Evolutionary conservation across 1,284 basidiomycete species (phyloP), one percentile per base, ranked within the genome.

Genomic region (Cerioporus squamosus): DNA sequence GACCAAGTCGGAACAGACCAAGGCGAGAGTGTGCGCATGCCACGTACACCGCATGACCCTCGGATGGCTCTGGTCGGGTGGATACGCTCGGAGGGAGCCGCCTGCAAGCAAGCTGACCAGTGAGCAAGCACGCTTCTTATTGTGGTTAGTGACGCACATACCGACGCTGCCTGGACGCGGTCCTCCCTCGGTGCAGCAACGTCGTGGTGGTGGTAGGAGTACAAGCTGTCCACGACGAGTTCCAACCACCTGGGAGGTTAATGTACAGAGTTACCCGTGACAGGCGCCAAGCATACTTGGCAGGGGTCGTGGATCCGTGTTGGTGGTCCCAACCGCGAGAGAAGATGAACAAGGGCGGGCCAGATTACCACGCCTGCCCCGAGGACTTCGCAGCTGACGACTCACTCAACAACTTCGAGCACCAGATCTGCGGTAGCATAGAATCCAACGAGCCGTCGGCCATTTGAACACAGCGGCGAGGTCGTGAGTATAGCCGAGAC

Each of bases 251-350:
- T 49, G n/a, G 46, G 40, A 36, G 47, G 31, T 44, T 23, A 51
- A 59, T 26, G 20, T 31, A 55, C 49, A 55, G 14, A 33, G 49
- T 33, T 63, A 47, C 55, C 58, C 24, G 44, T 29, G 53, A 48
- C 26, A 51, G 55, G 24, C 22, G 61, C 61, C 61, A 57, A 63
- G 61, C 29, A 8, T 43, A 40, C 61, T 63, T 63, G 61, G 61
- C 61, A 58, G 61, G 53, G 43, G 49, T 53, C 33, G 49, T 50
- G 50, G n/a, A 42, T 46, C 54, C 45, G 26, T 23, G 51, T 18
- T 55, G 9, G 39, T 31, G 33, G 18, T 24, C n/a, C 31, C 18
- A 22, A 23, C 6, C 29, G 15, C 45, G 29, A 31, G 44, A 59
- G 57, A 59, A 62, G 54, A n/a, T 5, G 24, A 14, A 39, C 38